Percentiles rank a stretch among this genome's conserved stretches.
Conservation (phyloP, 2,329 filamentous ascomycete genomes). For the Reticulascus tulasneorum region DNA sequence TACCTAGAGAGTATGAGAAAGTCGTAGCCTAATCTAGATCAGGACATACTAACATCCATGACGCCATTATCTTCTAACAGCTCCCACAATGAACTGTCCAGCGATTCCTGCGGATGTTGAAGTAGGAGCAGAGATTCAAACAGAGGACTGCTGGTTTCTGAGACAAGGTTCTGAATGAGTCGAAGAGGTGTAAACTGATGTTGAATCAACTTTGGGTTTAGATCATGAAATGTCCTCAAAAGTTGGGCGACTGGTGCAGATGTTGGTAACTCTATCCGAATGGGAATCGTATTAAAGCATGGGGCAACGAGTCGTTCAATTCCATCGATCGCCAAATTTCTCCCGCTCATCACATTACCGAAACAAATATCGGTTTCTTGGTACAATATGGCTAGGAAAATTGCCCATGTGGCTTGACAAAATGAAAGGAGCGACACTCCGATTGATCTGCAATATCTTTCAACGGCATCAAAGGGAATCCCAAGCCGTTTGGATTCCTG, state of each 20-base stretch:
- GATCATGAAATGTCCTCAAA: conserved; percentile 53
- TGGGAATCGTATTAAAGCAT: conserved; percentile 85
- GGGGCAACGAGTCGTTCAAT: conserved; percentile 76
- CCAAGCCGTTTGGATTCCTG: background rate
- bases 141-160: conserved; percentile 45
- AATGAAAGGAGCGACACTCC: conserved; percentile 62
- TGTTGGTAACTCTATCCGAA: conserved; percentile 53
- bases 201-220: conserved; percentile 58
- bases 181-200: conserved; percentile 75
- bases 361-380: conserved; percentile 70
- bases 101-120: conserved; percentile 59
- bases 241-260: conserved; percentile 51
- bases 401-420: conserved; percentile 70
- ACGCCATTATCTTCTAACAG: conserved; percentile 52
- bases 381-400: conserved; percentile 55
- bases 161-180: conserved; percentile 55
- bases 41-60: conserved; percentile 57
- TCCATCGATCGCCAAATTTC: conserved; percentile 61
- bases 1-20: conserved; percentile 35
- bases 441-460: conserved; percentile 45
- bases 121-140: conserved; percentile 81
- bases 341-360: conserved; percentile 79
- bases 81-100: conserved; percentile 54
- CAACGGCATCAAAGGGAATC: conserved; percentile 40
- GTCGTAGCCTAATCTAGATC: too few relatives aligned